Evolutionary conservation across 768 basidiomycete genomes (phyloP).

Genomic region (Pholiota conissans): DNA sequence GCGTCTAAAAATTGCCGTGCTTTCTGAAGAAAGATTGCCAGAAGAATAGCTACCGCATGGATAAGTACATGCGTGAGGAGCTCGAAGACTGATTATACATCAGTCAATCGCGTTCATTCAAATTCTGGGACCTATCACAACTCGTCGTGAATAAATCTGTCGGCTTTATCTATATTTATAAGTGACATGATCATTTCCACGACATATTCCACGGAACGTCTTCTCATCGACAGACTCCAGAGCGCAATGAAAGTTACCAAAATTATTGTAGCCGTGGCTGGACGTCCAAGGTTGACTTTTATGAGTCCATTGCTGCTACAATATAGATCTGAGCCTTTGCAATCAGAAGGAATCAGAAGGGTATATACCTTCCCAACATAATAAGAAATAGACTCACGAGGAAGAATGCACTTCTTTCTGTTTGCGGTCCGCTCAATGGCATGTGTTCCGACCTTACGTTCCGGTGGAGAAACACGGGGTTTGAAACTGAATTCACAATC

Average conservation of each 20-base stretch:
- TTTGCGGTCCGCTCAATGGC: neutral
- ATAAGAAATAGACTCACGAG: neutral
- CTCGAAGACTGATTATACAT: too few species aligned
- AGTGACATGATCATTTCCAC: neutral
- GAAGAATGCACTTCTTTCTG: neutral
- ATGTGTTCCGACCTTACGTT: neutral
- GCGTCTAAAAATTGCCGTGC: too few species aligned
- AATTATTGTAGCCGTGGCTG: neutral
- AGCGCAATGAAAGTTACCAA: neutral
- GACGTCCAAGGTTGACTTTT: neutral
- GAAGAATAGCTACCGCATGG: too few species aligned
- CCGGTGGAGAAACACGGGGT: neutral
- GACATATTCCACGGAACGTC: neutral
- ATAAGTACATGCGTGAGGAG: too few species aligned
- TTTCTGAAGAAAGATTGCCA: too few species aligned
- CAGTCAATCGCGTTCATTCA: neutral
- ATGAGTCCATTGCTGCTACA: neutral
- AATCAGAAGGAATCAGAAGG: too few species aligned
- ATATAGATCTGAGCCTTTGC: neutral
- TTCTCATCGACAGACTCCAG: neutral
- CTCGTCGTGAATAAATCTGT: neutral
- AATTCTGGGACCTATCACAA: neutral
- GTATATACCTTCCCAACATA: neutral
- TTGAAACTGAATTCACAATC: neutral
- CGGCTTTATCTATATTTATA: neutral